Base-by-base conservation (phyloP, 441 rosid species). In the Pelargonium cotyledonis region DNA sequence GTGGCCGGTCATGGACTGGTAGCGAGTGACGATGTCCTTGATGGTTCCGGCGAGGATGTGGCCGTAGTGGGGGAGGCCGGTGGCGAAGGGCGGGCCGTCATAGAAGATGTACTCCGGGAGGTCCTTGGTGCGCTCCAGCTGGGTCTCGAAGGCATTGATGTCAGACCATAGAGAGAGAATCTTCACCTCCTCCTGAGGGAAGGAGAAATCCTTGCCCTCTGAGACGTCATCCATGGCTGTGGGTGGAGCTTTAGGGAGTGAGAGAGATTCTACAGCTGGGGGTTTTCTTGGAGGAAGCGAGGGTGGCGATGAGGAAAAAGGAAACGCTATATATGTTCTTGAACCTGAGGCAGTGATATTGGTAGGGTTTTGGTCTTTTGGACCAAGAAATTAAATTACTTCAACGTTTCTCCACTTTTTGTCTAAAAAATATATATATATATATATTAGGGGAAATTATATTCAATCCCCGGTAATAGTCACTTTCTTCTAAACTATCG, bases 61-160 rank as follows among this genome's bases (percentile, higher is more conserved):
- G 2, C 99, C 99, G 73, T 89, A 94, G 73, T 91, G 99, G 29
- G 97, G 99, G 40, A 88, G 88, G 0, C 99, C 99, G 21, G 99
- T 91, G 51, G 99, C 99, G 79, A 94, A 94, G 5, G 99, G 99
- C 8, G 97, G 99, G 0, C 97, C 99, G 65, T 91, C 99, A 71
- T 91, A 94, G 85, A 93, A 93, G 67, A 91, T 75, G 72, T 85
- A 93, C 70, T 93, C 97, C 0, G 98, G 97, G 8, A 70, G 70
- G 68, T 78, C 69, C 70, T 80, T 73, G 11, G 97, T 86, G 21
- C 86, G 87, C 5, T 73, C 70, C 16, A 91, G 76, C 73, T 93
- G 98, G 21, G 85, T 88, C 29, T 86, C 81, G 80, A 93, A 93
- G 12, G 97, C 97, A 35, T 87, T 81, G 76, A 88, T 91, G 38